Evolutionary conservation across 129 eudicot species (phyloP).

Genomic region (Flaveria linearis): DNA sequence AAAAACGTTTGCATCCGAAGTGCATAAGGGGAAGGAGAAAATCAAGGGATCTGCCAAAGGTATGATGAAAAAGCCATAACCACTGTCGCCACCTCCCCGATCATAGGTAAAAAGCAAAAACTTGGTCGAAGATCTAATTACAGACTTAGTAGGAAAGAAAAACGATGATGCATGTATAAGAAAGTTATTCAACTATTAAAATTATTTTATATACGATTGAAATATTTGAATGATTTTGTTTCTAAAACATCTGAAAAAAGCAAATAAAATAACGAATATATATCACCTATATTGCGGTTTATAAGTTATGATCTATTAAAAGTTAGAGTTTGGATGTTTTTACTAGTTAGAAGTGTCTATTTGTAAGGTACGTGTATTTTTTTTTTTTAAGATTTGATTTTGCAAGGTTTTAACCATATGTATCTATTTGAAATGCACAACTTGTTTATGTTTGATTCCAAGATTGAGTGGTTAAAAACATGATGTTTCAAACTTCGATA

Average conservation of each 20-base stretch:
- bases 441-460: too few species aligned
- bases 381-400: not conserved
- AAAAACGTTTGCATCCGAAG: constrained; percentile 28
- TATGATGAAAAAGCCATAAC: constrained; percentile 31
- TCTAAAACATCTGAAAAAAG: too few species aligned
- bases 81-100: not conserved
- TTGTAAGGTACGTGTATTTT: not conserved
- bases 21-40: constrained; percentile 34
- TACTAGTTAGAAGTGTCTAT: not conserved
- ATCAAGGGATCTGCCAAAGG: constrained; percentile 34
- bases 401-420: too few species aligned
- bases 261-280: too few species aligned
- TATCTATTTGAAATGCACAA: too few species aligned
- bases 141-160: not conserved
- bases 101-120: not conserved
- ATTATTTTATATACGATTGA: not conserved
- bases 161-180: not conserved
- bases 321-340: constrained; percentile 5
- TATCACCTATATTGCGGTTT: too few species aligned
- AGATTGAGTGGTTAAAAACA: too few species aligned
- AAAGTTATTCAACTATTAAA: not conserved
- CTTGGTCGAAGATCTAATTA: not conserved
- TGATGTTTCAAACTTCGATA: too few species aligned
- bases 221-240: not conserved
- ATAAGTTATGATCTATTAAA: not conserved